phyloP scores from a whole-genome alignment of 2,329 filamentous ascomycete genomes.

The Rhinocladiella similis region DNA sequence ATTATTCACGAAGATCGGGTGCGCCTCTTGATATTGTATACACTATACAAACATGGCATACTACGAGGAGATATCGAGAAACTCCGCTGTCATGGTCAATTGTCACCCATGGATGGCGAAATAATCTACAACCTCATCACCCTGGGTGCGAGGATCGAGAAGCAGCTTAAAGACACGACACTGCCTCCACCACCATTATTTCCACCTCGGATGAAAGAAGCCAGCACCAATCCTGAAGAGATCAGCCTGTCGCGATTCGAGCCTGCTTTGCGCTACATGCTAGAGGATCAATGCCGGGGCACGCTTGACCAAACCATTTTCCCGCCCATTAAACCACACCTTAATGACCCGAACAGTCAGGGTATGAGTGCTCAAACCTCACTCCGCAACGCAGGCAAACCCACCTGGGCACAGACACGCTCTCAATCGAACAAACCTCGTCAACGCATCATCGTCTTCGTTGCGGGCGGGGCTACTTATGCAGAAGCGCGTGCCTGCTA shows the following conservation, averaged over 20 bases:
- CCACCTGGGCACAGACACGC: slow-evolving; percentile 88
- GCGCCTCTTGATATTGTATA: slow-evolving; percentile 80
- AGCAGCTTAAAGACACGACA: slow-evolving; percentile 75
- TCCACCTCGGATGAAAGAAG: slow-evolving; percentile 44
- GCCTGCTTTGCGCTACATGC: slow-evolving; percentile 75
- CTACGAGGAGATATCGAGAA: slow-evolving; percentile 81
- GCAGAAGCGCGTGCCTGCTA: slow-evolving; percentile 89
- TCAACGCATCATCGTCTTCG: slow-evolving; percentile 88
- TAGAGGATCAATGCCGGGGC: slow-evolving; percentile 71
- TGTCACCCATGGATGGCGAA: slow-evolving; percentile 72
- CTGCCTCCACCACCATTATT: slow-evolving; percentile 69
- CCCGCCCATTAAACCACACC: slow-evolving; percentile 71
- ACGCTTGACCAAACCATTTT: slow-evolving; percentile 66
- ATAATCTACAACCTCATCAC: slow-evolving; percentile 74
- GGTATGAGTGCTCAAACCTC: slow-evolving; percentile 67
- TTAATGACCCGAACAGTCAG: slow-evolving; percentile 46
- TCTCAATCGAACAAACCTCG: slow-evolving; percentile 74
- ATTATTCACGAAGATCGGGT: slow-evolving; percentile 73
- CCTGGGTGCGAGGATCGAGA: slow-evolving; percentile 72
- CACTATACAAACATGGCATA: slow-evolving; percentile 82
- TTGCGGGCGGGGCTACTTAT: slow-evolving; percentile 93
- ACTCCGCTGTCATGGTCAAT: slow-evolving; percentile 76
- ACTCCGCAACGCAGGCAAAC: slow-evolving; percentile 78
- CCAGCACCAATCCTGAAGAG: slow-evolving; percentile 56
- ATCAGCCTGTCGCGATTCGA: slow-evolving; percentile 86